Conservation (phyloP, 1,284 basidiomycete genomes). For the Ustilago nuda region DNA sequence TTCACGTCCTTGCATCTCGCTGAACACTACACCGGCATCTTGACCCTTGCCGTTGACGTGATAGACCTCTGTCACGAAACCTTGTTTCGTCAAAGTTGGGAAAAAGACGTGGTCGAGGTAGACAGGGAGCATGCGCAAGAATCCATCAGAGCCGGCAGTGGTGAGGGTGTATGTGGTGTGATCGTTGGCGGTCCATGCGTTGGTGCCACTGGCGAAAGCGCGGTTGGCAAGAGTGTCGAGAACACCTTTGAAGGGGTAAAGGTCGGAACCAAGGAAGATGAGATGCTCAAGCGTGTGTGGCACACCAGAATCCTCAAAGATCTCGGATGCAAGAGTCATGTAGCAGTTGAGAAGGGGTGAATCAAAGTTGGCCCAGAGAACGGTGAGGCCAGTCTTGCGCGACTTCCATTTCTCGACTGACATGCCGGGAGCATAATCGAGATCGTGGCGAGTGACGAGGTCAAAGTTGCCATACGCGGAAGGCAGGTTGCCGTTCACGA, state of each 20-base stretch:
- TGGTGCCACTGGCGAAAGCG: conserved; percentile 87
- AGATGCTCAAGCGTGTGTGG: conserved; percentile 66
- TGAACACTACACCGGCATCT: conserved; percentile 91
- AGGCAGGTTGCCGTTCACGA: conserved; percentile 18
- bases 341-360: conserved; percentile 92
- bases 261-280: conserved; percentile 65
- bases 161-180: conserved; percentile 87
- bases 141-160: conserved; percentile 96
- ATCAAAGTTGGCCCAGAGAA: conserved; percentile 73
- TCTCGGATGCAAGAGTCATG: conserved; percentile 92
- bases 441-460: conserved; percentile 78
- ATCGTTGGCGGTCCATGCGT: conserved; percentile 75
- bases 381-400: conserved; percentile 78
- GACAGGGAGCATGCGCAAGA: conserved; percentile 91
- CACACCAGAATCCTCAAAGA: conserved; percentile 73
- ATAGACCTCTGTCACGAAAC: conserved; percentile 84
- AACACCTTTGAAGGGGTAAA: conserved; percentile 92
- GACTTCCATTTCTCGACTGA: conserved; percentile 86
- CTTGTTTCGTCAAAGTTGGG: conserved; percentile 90
- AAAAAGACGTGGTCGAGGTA: conserved; percentile 98
- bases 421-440: conserved; percentile 79
- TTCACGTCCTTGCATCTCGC: conserved; percentile 92
- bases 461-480: conserved; percentile 78
- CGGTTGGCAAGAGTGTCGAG: conserved; percentile 97
- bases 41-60: conserved; percentile 91